A percentile compares a stretch with the other conserved stretches of the same genome.
Conservation (phyloP, 257 asterid species). For the Gynochthodes officinalis region DNA sequence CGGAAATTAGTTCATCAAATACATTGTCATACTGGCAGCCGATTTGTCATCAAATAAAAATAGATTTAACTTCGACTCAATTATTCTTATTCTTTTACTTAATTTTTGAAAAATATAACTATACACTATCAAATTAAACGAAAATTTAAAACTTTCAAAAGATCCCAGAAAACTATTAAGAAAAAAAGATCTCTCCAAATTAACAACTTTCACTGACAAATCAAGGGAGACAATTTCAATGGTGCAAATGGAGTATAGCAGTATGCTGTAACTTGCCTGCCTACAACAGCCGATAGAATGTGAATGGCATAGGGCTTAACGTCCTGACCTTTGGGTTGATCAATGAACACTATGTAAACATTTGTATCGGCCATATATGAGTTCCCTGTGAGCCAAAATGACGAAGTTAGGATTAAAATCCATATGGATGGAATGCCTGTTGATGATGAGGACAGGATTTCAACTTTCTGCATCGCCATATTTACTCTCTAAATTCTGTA, state of each 20-base stretch:
- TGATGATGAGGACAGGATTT: not conserved
- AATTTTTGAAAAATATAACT: no score
- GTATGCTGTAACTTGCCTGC: not conserved
- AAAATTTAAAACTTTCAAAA: no score
- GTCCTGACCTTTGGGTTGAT: not conserved
- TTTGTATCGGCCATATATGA: not conserved
- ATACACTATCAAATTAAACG: no score
- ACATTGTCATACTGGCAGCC: no score
- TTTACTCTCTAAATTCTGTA: not conserved
- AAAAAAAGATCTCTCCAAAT: no score
- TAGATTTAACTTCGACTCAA: no score
- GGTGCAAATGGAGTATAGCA: no score
- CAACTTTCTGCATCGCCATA: not conserved
- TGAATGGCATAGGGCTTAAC: not conserved
- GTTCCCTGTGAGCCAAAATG: not conserved
- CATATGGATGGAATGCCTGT: not conserved
- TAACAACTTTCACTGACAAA: no score
- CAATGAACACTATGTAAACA: not conserved
- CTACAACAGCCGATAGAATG: not conserved
- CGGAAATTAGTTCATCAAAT: no score
- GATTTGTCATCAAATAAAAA: no score
- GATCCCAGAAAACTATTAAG: not conserved
- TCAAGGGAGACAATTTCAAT: no score
- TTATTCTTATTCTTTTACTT: no score
- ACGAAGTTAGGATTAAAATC: not conserved